phyloP scores from a whole-genome alignment of 169 alveolate genomes.

The Haemoproteus tartakovskyi region DNA sequence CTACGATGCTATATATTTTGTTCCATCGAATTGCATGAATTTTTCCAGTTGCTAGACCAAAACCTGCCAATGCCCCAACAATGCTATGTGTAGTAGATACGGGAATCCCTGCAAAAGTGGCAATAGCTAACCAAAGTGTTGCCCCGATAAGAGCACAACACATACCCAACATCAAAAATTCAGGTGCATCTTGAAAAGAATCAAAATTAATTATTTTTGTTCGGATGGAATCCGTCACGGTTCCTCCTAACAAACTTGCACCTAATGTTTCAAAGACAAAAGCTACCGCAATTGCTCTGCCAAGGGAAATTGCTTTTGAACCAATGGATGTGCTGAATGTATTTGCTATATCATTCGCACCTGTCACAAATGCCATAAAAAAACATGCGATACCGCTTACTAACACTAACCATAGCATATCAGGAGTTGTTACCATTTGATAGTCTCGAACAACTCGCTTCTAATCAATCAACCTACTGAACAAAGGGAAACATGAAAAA shows the following conservation, averaged over 20 bases:
- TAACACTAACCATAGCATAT: slow-evolving; percentile 78
- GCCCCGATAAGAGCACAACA: slow-evolving; percentile 79
- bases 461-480: too few relatives aligned
- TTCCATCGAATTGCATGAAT: slow-evolving; percentile 77
- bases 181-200: slow-evolving; percentile 79
- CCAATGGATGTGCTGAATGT: slow-evolving; percentile 84
- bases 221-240: slow-evolving; percentile 84
- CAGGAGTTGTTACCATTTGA: slow-evolving; percentile 75
- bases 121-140: slow-evolving; percentile 79
- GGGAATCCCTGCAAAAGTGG: slow-evolving; percentile 79
- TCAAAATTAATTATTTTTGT: slow-evolving; percentile 75
- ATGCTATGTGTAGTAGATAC: slow-evolving; percentile 88
- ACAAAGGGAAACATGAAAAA: neutral
- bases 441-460: neutral
- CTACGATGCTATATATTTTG: slow-evolving; percentile 70
- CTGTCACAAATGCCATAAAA: slow-evolving; percentile 80
- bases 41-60: slow-evolving; percentile 82
- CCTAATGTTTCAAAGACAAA: slow-evolving; percentile 82
- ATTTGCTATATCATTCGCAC: slow-evolving; percentile 88
- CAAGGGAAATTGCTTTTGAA: slow-evolving; percentile 75
- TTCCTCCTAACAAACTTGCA: slow-evolving; percentile 82
- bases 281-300: slow-evolving; percentile 77
- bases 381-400: slow-evolving; percentile 75
- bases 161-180: slow-evolving; percentile 84
- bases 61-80: slow-evolving; percentile 83